These are phyloP conservation scores for Chionographis japonica DNA, from an alignment of 106 monocot genomes.

Conservation along the genomic window DNA sequence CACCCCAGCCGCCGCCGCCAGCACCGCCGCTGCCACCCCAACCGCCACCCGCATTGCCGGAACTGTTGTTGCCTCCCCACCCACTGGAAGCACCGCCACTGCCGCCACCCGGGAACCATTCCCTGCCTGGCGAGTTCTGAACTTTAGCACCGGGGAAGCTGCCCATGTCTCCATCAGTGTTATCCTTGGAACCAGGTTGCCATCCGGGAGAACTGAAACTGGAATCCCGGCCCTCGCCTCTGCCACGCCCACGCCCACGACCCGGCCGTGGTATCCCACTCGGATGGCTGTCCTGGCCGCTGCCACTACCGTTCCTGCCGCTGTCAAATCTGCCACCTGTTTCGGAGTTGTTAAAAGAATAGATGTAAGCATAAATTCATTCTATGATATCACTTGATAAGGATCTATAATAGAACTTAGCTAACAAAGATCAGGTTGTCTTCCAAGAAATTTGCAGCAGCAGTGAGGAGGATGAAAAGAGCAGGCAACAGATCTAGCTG, in stretches of 20 bases:
- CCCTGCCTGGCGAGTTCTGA: slow-evolving; percentile 55
- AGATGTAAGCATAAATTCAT: background rate
- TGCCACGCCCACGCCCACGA: slow-evolving; percentile 43
- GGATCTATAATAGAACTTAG: too few relatives aligned
- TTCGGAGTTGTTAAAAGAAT: slow-evolving; percentile 11
- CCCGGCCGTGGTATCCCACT: slow-evolving; percentile 50
- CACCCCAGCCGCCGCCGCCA: slow-evolving; percentile 2
- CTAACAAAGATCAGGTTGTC: too few relatives aligned
- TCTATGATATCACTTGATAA: too few relatives aligned
- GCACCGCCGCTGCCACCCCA: slow-evolving; percentile 12
- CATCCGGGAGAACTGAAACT: slow-evolving; percentile 25
- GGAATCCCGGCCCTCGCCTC: slow-evolving; percentile 34
- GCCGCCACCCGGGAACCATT: slow-evolving; percentile 49
- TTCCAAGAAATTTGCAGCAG: too few relatives aligned
- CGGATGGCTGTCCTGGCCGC: slow-evolving; percentile 41
- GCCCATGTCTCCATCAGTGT: slow-evolving; percentile 43
- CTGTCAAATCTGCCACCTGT: slow-evolving; percentile 57
- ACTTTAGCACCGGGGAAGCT: slow-evolving; percentile 65
- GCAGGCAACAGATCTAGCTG: too few relatives aligned
- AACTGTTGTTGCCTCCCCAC: background rate
- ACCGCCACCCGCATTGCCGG: slow-evolving; percentile 9
- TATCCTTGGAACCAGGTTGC: slow-evolving; percentile 30
- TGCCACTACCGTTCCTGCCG: slow-evolving; percentile 30
- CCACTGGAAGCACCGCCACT: slow-evolving; percentile 13
- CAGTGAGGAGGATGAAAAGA: too few relatives aligned